Evolutionary conservation across 192 early-diverging fungal genomes (phyloP).

Genomic region (Nowakowskiella sp.): DNA sequence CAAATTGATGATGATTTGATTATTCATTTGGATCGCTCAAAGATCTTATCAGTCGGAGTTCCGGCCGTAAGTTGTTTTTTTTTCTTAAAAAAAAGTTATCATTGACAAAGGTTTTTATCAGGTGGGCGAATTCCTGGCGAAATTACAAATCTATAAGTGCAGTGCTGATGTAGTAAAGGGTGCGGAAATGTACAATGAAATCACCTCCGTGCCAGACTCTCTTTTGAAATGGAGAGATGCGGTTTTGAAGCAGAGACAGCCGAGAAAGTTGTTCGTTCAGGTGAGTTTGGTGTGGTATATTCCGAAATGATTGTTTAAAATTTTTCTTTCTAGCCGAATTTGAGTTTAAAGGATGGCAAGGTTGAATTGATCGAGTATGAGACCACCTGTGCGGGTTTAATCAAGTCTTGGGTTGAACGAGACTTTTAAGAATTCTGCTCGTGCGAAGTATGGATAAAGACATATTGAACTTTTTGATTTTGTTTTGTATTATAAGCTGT

Average conservation of each 20-base stretch:
- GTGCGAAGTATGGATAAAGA: too few species aligned
- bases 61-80: too few species aligned
- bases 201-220: constrained; percentile 41
- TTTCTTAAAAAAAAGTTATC: too few species aligned
- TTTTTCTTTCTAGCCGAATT: too few species aligned
- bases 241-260: constrained; percentile 43
- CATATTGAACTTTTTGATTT: too few species aligned
- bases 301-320: too few species aligned
- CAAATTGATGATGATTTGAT: constrained; percentile 14
- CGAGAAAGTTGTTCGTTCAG: constrained; percentile 48
- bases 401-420: constrained; percentile 49
- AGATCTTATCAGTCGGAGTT: constrained; percentile 39
- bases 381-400: constrained; percentile 42
- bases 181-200: constrained; percentile 32
- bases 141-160: constrained; percentile 54
- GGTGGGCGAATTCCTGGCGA: constrained; percentile 43
- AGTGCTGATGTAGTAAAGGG: constrained; percentile 45
- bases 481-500: too few species aligned
- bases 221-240: constrained; percentile 41
- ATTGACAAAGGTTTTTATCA: too few species aligned
- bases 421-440: constrained; percentile 12
- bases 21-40: constrained; percentile 43
- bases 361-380: constrained; percentile 47
- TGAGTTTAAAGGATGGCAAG: constrained; percentile 23
- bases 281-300: constrained; percentile 25